These are phyloP conservation scores for Talaromyces sp. DNA, from an alignment of 2,329 filamentous ascomycete genomes.

Conservation along the genomic window DNA sequence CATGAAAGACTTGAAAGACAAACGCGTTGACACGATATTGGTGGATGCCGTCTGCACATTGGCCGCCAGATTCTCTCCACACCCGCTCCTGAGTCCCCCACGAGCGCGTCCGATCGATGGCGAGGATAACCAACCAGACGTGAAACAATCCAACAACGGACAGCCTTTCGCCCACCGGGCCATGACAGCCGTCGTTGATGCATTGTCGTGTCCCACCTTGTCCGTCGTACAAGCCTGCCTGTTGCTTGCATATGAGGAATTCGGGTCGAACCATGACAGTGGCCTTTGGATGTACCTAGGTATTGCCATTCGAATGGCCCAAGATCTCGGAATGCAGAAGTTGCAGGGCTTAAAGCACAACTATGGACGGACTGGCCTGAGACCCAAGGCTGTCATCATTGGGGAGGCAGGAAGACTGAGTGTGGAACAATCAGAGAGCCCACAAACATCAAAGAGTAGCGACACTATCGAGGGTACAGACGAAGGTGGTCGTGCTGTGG, in stretches of 20 bases:
- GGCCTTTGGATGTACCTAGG: slow-evolving; percentile 92
- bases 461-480: slow-evolving; percentile 12
- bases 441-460: slow-evolving; percentile 26
- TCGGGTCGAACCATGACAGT: slow-evolving; percentile 82
- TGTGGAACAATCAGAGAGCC: slow-evolving; percentile 41
- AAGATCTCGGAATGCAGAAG: slow-evolving; percentile 77
- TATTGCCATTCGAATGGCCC: slow-evolving; percentile 76
- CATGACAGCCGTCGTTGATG: slow-evolving; percentile 76
- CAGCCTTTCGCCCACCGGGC: slow-evolving; percentile 75
- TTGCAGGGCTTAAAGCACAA: slow-evolving; percentile 65
- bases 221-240: slow-evolving; percentile 80
- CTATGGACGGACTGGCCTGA: slow-evolving; percentile 51
- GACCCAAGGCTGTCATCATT: slow-evolving; percentile 52
- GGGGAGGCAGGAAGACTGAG: slow-evolving; percentile 38
- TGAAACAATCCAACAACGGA: slow-evolving; percentile 62
- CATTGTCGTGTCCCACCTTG: slow-evolving; percentile 76
- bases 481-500: slow-evolving; percentile 53
- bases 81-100: slow-evolving; percentile 47
- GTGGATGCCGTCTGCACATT: slow-evolving; percentile 83
- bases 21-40: slow-evolving; percentile 75
- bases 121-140: slow-evolving; percentile 25
- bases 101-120: slow-evolving; percentile 50
- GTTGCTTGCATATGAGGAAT: slow-evolving; percentile 82
- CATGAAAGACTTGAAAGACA: slow-evolving; percentile 70
- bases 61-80: slow-evolving; percentile 71